phyloP scores from a whole-genome alignment of 192 early-diverging fungal species.

The Blastocladiella britannica region DNA sequence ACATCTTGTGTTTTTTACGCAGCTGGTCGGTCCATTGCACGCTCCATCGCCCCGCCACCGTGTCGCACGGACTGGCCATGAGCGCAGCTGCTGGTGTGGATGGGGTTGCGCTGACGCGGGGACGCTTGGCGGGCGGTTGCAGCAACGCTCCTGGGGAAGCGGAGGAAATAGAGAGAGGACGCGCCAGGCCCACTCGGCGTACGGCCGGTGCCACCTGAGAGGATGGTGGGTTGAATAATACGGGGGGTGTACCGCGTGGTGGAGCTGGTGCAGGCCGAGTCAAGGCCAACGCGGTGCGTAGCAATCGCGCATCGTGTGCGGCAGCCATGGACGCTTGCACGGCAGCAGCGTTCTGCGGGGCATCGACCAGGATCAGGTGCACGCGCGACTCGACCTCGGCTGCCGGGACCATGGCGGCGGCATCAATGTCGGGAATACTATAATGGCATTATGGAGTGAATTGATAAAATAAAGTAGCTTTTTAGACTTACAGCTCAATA shows the following conservation, averaged over 20 bases:
- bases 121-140: neutral
- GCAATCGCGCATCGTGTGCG: neutral
- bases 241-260: neutral
- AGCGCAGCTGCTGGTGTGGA: neutral
- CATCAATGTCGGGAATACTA: neutral
- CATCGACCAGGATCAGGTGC: neutral
- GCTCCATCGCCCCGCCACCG: too few species aligned
- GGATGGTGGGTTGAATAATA: neutral
- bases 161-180: neutral
- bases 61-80: too few species aligned
- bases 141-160: neutral
- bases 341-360: neutral
- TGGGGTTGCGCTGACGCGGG: neutral
- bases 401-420: neutral
- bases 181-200: neutral
- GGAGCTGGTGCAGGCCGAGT: neutral
- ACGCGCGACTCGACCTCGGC: neutral
- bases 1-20: slow-evolving; percentile 2
- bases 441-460: too few species aligned
- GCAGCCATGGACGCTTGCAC: neutral
- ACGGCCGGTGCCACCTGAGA: too few species aligned
- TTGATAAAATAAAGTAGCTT: neutral
- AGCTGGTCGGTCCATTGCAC: slow-evolving; percentile 3
- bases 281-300: neutral
- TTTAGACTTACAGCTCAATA: neutral